Conservation (phyloP, 1,139 yeast species). For the Blastobotrys illinoisensis region DNA sequence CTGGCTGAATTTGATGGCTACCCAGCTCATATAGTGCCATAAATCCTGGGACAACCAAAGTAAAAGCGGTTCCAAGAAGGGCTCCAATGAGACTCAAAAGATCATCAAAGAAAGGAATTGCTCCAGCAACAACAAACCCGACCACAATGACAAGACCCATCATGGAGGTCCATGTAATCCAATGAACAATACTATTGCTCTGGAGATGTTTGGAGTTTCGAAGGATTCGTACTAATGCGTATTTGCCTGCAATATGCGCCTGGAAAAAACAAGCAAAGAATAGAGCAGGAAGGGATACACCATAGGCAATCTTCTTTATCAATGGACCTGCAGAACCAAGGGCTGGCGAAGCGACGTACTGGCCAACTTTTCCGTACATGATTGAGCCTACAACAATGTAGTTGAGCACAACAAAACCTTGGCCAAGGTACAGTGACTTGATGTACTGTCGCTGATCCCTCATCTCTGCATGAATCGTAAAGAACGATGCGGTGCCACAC, state of each 20-base stretch:
- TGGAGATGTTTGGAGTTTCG: slow-evolving; percentile 9
- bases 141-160: slow-evolving; percentile 43
- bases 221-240: slow-evolving; percentile 8
- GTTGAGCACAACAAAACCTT: slow-evolving; percentile 8
- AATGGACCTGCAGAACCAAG: slow-evolving; percentile 14
- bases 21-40: slow-evolving; percentile 8
- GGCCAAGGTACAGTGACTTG: slow-evolving; percentile 7
- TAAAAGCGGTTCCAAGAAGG: slow-evolving; percentile 32
- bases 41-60: slow-evolving; percentile 7
- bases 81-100: slow-evolving; percentile 54
- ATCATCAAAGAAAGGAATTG: slow-evolving; percentile 59
- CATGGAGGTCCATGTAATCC: slow-evolving; percentile 47
- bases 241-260: slow-evolving; percentile 10
- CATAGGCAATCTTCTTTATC: slow-evolving; percentile 11
- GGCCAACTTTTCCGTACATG: slow-evolving; percentile 10
- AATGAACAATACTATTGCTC: slow-evolving; percentile 35
- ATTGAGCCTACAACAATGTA: slow-evolving; percentile 9
- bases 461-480: slow-evolving; percentile 13
- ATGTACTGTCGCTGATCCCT: slow-evolving; percentile 6
- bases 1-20: neutral
- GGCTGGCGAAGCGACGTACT: slow-evolving; percentile 12
- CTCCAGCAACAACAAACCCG: slow-evolving; percentile 55
- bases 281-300: slow-evolving; percentile 10
- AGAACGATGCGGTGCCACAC: slow-evolving; percentile 10
- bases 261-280: slow-evolving; percentile 9